phyloP scores from a whole-genome alignment of 495 filamentous ascomycete genomes.

The Cenococcum geophilum region DNA sequence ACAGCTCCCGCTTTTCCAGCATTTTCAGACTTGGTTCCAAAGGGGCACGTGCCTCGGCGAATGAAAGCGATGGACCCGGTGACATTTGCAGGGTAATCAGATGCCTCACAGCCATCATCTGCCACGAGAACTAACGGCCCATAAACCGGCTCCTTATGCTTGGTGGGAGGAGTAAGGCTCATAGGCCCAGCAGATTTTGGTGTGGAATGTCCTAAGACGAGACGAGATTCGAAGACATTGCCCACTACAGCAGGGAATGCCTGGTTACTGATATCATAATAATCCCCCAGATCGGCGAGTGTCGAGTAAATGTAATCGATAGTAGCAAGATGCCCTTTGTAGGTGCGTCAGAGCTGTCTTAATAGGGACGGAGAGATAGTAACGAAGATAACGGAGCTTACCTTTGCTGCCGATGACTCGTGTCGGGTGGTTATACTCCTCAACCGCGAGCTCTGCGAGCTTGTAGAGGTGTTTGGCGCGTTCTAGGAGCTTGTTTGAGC shows the following conservation, averaged over 20 bases:
- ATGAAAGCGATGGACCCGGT: constrained; percentile 57
- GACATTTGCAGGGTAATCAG: constrained; percentile 52
- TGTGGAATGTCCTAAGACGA: constrained; percentile 49
- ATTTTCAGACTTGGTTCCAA: constrained; percentile 54
- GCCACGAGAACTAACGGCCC: constrained; percentile 23
- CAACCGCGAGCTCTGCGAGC: constrained; percentile 48
- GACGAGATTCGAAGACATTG: constrained; percentile 51
- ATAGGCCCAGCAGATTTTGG: constrained; percentile 50
- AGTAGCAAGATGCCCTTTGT: constrained; percentile 52
- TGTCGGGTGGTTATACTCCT: constrained; percentile 56
- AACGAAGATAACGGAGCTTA: constrained; percentile 30
- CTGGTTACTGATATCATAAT: constrained; percentile 55
- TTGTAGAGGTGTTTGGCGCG: constrained; percentile 52
- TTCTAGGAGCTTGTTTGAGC: constrained; percentile 45
- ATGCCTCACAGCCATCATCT: constrained; percentile 19
- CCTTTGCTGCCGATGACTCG: constrained; percentile 58
- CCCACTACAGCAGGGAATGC: constrained; percentile 54
- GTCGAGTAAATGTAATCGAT: constrained; percentile 54
- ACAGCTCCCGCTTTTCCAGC: constrained; percentile 55
- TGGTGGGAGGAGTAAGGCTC: constrained; percentile 55
- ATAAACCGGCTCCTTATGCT: constrained; percentile 49
- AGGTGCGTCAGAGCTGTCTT: constrained; percentile 15
- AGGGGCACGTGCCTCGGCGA: constrained; percentile 56
- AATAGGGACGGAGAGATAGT: constrained; percentile 6
- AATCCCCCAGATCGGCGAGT: constrained; percentile 46